phyloP scores from a whole-genome alignment of 176 grass and related monocot genomes.

The Zizania latifolia region DNA sequence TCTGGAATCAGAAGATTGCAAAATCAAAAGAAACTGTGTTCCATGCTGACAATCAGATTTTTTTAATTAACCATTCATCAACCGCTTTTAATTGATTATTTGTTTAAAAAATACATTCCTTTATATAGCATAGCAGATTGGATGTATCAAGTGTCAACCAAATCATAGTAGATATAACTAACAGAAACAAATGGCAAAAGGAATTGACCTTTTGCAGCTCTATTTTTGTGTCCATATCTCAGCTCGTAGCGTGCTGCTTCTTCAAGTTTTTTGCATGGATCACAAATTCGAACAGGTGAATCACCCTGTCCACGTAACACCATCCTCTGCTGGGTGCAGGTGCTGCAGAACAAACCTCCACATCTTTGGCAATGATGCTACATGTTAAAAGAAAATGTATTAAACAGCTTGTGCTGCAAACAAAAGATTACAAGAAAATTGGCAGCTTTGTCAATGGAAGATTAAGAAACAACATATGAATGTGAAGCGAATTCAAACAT shows the following conservation, averaged over 20 bases:
- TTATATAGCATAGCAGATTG: neutral
- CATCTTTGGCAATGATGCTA: conserved; percentile 97
- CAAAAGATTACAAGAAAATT: neutral
- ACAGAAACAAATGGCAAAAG: neutral
- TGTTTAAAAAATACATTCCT: neutral
- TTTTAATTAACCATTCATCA: neutral
- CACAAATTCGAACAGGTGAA: conserved; percentile 77
- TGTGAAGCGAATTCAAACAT: neutral
- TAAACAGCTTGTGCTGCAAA: neutral
- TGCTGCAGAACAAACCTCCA: conserved; percentile 82
- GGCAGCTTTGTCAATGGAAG: neutral
- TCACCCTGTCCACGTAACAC: conserved; percentile 89
- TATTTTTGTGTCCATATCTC: conserved; percentile 75
- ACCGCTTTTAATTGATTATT: neutral
- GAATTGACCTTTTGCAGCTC: conserved; percentile 48
- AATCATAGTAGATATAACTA: conserved; percentile 5
- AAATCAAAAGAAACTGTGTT: conserved; percentile 6
- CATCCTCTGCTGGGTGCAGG: conserved; percentile 83
- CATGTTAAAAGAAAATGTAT: conserved; percentile 18
- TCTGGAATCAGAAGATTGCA: neutral
- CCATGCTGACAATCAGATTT: conserved; percentile 9
- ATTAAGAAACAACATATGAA: conserved; percentile 13
- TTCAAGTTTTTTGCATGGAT: conserved; percentile 88
- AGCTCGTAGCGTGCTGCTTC: conserved; percentile 73
- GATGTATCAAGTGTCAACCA: neutral